phyloP scores from a whole-genome alignment of 2,329 filamentous ascomycete species.

The Seiridium cupressi region DNA sequence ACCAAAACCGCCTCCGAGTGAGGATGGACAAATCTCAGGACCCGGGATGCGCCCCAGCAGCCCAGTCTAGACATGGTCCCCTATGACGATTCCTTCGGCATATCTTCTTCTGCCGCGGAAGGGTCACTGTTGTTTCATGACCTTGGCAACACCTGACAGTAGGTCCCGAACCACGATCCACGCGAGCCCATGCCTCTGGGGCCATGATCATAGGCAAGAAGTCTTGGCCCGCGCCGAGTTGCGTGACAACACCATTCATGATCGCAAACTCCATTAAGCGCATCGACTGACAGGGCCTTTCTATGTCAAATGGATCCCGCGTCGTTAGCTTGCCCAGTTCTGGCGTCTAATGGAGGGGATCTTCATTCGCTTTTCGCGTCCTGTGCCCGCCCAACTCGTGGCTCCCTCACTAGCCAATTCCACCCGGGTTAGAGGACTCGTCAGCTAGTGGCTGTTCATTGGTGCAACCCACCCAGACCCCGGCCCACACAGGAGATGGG shows the following conservation, averaged over 20 bases:
- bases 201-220: not conserved
- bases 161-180: not conserved
- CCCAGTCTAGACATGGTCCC: not conserved
- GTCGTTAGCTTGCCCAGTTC: not conserved
- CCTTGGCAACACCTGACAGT: not conserved
- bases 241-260: not conserved
- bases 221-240: not conserved
- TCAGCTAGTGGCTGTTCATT: constrained; percentile 26
- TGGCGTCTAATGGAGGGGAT: not conserved
- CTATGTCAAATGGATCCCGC: not conserved
- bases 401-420: constrained; percentile 5
- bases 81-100: not conserved
- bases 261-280: not conserved
- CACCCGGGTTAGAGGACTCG: constrained; percentile 26
- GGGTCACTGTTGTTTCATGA: not conserved
- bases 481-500: constrained; percentile 12
- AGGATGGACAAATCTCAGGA: too few species aligned
- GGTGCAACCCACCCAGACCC: constrained; percentile 14
- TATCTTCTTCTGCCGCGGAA: not conserved
- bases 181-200: too few species aligned
- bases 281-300: not conserved
- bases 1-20: not conserved
- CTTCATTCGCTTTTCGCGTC: constrained; percentile 4
- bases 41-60: not conserved
- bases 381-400: not conserved